A percentile compares a stretch with the other conserved stretches of the same genome.
Conservation (phyloP, 805 yeast genomes). For the Wickerhamiella domercqiae region DNA sequence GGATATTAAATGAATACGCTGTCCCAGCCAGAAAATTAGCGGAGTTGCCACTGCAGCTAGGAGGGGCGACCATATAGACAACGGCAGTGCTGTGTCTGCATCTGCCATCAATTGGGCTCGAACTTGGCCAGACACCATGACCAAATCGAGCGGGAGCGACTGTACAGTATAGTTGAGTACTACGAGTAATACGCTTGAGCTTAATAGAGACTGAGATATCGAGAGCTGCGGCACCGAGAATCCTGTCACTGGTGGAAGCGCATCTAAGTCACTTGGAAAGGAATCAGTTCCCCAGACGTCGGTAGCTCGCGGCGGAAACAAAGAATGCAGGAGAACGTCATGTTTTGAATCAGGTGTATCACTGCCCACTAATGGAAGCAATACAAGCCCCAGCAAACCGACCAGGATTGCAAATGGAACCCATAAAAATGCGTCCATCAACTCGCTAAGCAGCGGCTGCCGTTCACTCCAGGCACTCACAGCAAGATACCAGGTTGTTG, state of each 20-base stretch:
- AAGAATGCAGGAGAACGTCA: neutral
- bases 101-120: neutral
- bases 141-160: constrained; percentile 5
- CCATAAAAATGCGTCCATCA: neutral
- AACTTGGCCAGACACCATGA: constrained; percentile 6
- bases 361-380: neutral
- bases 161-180: constrained; percentile 3
- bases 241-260: neutral
- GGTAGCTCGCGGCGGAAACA: too few relatives aligned
- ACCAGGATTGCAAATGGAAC: neutral
- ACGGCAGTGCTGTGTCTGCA: neutral
- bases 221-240: neutral
- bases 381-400: neutral
- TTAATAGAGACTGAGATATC: neutral
- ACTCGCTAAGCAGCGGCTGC: neutral
- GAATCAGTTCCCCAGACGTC: too few relatives aligned
- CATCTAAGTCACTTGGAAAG: neutral
- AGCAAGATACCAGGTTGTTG: neutral
- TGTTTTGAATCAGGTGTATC: neutral
- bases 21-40: neutral
- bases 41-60: constrained; percentile 1
- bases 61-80: constrained; percentile 2
- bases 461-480: neutral
- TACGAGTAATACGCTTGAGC: constrained; percentile 1
- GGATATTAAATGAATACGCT: neutral